Conservation (phyloP, 306 rosid species). For the Glycine tomentella region DNA sequence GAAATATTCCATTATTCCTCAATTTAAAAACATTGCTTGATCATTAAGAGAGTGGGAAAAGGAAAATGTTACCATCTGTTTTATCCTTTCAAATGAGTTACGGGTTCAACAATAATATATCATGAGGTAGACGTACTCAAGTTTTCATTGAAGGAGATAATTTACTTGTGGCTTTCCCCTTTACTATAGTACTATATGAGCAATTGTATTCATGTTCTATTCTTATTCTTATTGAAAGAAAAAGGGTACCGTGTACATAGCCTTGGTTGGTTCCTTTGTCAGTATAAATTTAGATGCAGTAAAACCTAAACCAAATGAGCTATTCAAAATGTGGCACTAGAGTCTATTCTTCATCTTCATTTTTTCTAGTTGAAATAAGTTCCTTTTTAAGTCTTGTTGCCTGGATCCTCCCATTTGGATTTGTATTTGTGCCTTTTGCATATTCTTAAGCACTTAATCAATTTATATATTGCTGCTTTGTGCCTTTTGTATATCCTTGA, state of each 20-base stretch:
- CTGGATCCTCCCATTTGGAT: slow-evolving; percentile 8
- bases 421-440: neutral
- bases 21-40: neutral
- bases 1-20: neutral
- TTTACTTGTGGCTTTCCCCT: slow-evolving; percentile 23
- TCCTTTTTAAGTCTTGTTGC: neutral
- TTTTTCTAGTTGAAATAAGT: neutral
- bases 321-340: slow-evolving; percentile 16
- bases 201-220: neutral
- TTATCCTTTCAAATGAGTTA: slow-evolving; percentile 3
- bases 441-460: too few species aligned
- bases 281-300: neutral
- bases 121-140: slow-evolving; percentile 1
- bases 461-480: too few species aligned
- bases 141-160: slow-evolving; percentile 6
- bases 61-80: slow-evolving; percentile 12
- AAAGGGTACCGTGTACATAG: neutral
- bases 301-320: slow-evolving; percentile 12
- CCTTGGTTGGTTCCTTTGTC: slow-evolving; percentile 25
- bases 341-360: neutral
- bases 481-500: neutral
- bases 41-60: slow-evolving; percentile 4
- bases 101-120: neutral
- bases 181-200: neutral
- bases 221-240: neutral